phyloP scores from a whole-genome alignment of 306 rosid species.

The Inga oerstediana region DNA sequence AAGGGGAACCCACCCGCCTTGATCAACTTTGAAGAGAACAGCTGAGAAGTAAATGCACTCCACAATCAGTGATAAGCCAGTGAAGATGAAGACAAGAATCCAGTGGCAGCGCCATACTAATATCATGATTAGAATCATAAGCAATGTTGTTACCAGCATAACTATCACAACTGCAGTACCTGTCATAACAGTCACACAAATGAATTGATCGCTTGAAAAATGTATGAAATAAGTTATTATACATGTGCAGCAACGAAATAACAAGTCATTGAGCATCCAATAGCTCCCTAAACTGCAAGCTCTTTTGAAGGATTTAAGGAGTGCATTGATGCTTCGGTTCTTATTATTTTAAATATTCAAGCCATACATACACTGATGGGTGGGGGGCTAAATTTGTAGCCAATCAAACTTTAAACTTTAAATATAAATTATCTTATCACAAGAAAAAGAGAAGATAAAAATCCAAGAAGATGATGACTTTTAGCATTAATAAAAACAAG shows the following conservation, averaged over 20 bases:
- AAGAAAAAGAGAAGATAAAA: too few relatives aligned
- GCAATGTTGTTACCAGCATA: conserved; percentile 86
- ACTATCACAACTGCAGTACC: conserved; percentile 91
- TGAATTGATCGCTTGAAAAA: conserved; percentile 3
- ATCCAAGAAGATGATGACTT: not conserved
- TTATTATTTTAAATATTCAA: not conserved
- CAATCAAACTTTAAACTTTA: not conserved
- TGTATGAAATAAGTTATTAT: not conserved
- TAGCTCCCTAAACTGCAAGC: conserved; percentile 12
- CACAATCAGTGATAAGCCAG: conserved; percentile 65
- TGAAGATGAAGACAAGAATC: conserved; percentile 70
- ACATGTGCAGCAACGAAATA: not conserved
- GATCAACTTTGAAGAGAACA: conserved; percentile 80
- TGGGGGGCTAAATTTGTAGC: not conserved
- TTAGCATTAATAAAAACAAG: not conserved
- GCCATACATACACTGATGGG: not conserved
- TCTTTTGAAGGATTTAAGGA: not conserved
- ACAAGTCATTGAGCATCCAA: conserved; percentile 19
- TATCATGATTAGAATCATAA: conserved; percentile 85
- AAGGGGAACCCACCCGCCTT: conserved; percentile 97
- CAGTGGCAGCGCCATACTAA: conserved; percentile 96
- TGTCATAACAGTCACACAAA: conserved; percentile 38
- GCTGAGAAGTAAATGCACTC: conserved; percentile 90
- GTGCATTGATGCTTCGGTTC: not conserved
- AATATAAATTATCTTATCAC: too few relatives aligned